Percentiles rank a stretch among this genome's conserved stretches.
Conservation (phyloP, 176 grass and related monocot genomes). For the Triticum aestivum region DNA sequence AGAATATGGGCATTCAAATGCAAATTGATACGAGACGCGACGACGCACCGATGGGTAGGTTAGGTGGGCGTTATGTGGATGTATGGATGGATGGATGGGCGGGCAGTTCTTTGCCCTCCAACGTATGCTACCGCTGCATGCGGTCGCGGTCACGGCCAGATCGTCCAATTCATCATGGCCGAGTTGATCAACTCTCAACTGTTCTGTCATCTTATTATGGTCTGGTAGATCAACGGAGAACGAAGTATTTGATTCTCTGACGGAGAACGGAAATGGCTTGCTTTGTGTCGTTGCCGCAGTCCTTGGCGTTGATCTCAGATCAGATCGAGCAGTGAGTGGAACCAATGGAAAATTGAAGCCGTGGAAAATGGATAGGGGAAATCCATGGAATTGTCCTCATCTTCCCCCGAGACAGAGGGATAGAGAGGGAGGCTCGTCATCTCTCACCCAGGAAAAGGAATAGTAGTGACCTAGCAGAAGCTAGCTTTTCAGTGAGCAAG, state of each 20-base stretch:
- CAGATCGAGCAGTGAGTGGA: background rate
- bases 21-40: background rate
- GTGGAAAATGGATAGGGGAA: background rate
- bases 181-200: background rate
- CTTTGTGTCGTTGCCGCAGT: background rate
- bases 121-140: background rate
- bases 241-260: background rate
- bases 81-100: background rate
- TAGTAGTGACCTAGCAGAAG: too few relatives aligned
- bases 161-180: background rate
- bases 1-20: background rate
- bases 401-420: background rate
- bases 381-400: slow-evolving; percentile 3
- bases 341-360: background rate
- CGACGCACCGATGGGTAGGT: background rate
- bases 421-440: background rate
- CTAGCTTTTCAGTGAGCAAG: background rate
- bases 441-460: background rate
- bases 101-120: background rate
- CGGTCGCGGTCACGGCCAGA: background rate
- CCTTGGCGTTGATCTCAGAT: background rate
- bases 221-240: background rate
- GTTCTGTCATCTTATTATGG: background rate
- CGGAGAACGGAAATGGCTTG: background rate
- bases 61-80: background rate